Evolutionary conservation across 306 rosid genomes (phyloP).

Genomic region (Rubus idaeus): DNA sequence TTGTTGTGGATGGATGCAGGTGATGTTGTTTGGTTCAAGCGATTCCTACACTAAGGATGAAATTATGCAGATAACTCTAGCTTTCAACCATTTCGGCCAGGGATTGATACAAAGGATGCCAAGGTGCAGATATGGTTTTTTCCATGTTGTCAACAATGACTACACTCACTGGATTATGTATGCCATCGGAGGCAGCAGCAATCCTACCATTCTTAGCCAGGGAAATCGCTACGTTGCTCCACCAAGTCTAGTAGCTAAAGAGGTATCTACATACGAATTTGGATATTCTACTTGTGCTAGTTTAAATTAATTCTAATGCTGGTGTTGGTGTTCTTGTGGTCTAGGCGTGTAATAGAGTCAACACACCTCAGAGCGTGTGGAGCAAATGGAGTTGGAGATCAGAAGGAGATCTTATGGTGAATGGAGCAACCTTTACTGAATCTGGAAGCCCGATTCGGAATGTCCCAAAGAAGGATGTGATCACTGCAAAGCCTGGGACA

Average conservation of each 20-base stretch:
- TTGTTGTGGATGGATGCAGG: constrained; percentile 35
- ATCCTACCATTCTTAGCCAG: constrained; percentile 60
- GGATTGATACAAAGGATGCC: constrained; percentile 68
- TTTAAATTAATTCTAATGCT: neutral
- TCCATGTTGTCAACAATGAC: constrained; percentile 55
- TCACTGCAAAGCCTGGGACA: constrained; percentile 38
- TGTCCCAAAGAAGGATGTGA: constrained; percentile 10
- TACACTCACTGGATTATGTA: constrained; percentile 55
- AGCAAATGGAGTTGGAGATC: constrained; percentile 56
- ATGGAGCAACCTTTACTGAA: constrained; percentile 47
- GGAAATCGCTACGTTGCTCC: constrained; percentile 49
- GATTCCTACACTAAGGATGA: constrained; percentile 28
- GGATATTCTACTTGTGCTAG: neutral
- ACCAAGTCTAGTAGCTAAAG: constrained; percentile 20
- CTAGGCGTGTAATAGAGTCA: constrained; percentile 57
- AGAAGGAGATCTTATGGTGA: constrained; percentile 46
- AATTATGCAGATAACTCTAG: constrained; percentile 46
- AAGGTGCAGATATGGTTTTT: constrained; percentile 53
- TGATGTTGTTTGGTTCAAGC: constrained; percentile 54
- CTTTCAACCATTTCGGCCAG: constrained; percentile 43
- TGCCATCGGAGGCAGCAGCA: constrained; percentile 55
- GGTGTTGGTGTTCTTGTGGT: constrained; percentile 2
- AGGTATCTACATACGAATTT: constrained; percentile 19
- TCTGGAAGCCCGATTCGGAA: constrained; percentile 31
- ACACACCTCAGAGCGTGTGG: constrained; percentile 46